Conservation (phyloP, 2,329 filamentous ascomycete species). For the Penicillium corylophilum region DNA sequence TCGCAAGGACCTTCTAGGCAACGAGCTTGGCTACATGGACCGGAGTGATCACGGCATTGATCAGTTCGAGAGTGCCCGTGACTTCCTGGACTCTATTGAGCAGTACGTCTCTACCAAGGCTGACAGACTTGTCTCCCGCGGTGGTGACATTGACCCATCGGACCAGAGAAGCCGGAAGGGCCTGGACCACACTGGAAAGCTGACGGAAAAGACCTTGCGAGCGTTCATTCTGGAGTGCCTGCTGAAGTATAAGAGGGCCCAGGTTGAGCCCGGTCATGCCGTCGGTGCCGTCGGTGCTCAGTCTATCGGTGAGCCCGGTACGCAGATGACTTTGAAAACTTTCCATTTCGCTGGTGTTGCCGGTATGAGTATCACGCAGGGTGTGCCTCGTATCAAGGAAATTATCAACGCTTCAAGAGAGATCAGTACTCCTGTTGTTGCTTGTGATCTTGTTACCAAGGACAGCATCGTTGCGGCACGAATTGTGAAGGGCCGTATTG, state of each 20-base stretch:
- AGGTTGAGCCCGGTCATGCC: conserved; percentile 90
- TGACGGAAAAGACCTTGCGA: conserved; percentile 71
- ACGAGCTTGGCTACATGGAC: conserved; percentile 68
- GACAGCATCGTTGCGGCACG: conserved; percentile 75
- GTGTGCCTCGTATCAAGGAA: conserved; percentile 99
- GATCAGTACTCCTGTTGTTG: conserved; percentile 93
- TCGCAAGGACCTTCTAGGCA: conserved; percentile 61
- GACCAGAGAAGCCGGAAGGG: conserved; percentile 34
- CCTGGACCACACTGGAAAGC: conserved; percentile 74
- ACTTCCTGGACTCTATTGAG: conserved; percentile 76
- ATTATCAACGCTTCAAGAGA: conserved; percentile 97
- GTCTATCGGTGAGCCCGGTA: conserved; percentile 96
- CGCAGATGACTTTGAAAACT: conserved; percentile 98
- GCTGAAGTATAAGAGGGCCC: conserved; percentile 85
- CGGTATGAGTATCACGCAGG: conserved; percentile 98
- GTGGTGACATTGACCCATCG: conserved; percentile 31
- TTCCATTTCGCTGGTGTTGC: conserved; percentile 99
- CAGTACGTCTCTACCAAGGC: conserved; percentile 67
- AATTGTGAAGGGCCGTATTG: conserved; percentile 88
- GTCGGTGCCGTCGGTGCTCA: conserved; percentile 96
- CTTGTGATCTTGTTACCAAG: conserved; percentile 77
- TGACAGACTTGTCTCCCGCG: conserved; percentile 53
- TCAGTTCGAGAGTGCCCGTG: conserved; percentile 76
- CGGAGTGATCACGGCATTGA: conserved; percentile 66
- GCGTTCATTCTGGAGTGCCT: conserved; percentile 80